Conservation (phyloP, 495 filamentous ascomycete species). For the Hypoxylon subgilvum region DNA sequence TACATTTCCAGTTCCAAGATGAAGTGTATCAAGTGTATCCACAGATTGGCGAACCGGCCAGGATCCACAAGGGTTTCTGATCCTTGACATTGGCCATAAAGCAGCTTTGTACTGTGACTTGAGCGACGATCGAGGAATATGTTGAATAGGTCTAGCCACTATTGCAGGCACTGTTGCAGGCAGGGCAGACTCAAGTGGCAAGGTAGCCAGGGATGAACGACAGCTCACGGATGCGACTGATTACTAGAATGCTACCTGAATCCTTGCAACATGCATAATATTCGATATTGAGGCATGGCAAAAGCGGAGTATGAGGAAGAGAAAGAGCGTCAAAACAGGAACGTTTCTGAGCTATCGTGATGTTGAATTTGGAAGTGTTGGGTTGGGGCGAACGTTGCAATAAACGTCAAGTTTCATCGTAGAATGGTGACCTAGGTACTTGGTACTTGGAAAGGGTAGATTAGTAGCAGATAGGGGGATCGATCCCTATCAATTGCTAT, state of each 20-base stretch:
- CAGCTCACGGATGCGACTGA: constrained; percentile 19
- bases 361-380: constrained; percentile 16
- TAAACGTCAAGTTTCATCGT: too few relatives aligned
- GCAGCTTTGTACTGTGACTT: constrained; percentile 35
- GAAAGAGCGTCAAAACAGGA: constrained; percentile 4
- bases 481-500: too few relatives aligned
- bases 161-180: constrained; percentile 4
- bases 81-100: neutral
- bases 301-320: constrained; percentile 15
- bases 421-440: too few relatives aligned
- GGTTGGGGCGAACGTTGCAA: too few relatives aligned
- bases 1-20: neutral
- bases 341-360: constrained; percentile 6
- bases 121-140: constrained; percentile 26
- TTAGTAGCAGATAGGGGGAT: too few relatives aligned
- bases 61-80: constrained; percentile 5
- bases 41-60: constrained; percentile 30
- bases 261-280: constrained; percentile 10
- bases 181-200: constrained; percentile 30
- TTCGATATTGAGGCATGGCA: constrained; percentile 5
- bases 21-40: constrained; percentile 13
- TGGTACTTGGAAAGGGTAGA: too few relatives aligned
- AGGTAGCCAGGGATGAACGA: constrained; percentile 18
- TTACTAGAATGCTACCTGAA: constrained; percentile 7
- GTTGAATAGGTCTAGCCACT: neutral